These are phyloP conservation scores for Pontederia paniculata DNA, from an alignment of 176 grass and related monocot genomes.

Conservation along the genomic window DNA sequence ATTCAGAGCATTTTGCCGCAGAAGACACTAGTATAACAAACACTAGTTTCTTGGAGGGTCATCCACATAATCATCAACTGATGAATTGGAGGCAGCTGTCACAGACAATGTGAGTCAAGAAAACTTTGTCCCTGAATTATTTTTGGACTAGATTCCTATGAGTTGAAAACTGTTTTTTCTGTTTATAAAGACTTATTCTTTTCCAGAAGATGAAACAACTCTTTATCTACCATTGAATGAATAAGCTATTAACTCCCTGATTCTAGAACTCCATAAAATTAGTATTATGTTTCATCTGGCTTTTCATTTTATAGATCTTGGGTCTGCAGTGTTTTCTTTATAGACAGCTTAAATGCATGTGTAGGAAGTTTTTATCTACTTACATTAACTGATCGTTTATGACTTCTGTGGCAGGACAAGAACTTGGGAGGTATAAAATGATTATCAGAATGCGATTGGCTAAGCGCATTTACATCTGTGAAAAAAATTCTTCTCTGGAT, in stretches of 20 bases:
- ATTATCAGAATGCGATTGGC: constrained; percentile 55
- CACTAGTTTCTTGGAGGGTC: constrained; percentile 52
- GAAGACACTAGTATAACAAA: constrained; percentile 55
- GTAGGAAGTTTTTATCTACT: not conserved
- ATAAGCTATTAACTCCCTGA: no score
- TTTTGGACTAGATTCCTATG: constrained; percentile 1
- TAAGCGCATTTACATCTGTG: constrained; percentile 22
- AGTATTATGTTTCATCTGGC: no score
- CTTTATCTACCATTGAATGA: no score
- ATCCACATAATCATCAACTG: constrained; percentile 47
- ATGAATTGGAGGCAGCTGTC: constrained; percentile 83
- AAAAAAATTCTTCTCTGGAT: constrained; percentile 31
- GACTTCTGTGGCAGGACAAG: constrained; percentile 39
- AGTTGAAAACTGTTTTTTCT: not conserved
- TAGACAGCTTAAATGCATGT: not conserved
- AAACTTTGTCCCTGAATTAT: constrained; percentile 12
- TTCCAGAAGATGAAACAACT: no score
- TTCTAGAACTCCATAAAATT: no score
- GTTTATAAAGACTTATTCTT: not conserved
- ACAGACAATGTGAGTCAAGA: constrained; percentile 51
- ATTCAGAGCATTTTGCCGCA: constrained; percentile 38
- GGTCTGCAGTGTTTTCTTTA: not conserved
- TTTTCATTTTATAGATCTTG: no score
- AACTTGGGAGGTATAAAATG: constrained; percentile 64
- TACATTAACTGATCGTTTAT: not conserved